Conservation (phyloP, 257 asterid genomes). For the Solanum boliviense region DNA sequence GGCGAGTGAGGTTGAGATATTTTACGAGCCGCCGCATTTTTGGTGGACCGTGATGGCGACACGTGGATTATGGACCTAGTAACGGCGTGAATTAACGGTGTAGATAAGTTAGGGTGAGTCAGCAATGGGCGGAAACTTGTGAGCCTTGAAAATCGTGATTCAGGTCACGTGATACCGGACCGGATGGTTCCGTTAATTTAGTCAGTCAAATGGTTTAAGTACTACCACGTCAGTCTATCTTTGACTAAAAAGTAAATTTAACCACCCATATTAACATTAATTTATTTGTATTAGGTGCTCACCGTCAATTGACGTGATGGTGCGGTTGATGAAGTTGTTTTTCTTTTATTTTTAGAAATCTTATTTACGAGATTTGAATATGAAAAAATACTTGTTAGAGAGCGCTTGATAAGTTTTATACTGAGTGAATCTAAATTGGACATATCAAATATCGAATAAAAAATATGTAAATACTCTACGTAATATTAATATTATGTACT, state of each 20-base stretch:
- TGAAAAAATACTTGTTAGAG: too few species aligned
- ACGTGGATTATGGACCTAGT: constrained; percentile 16
- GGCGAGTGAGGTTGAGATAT: constrained; percentile 8
- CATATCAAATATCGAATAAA: too few species aligned
- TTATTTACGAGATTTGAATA: fast-evolving
- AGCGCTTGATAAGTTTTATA: neutral
- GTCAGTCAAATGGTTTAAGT: constrained; percentile 30
- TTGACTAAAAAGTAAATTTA: constrained; percentile 22
- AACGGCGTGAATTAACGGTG: neutral
- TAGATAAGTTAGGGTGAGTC: neutral
- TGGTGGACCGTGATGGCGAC: constrained; percentile 5
- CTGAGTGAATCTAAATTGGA: neutral
- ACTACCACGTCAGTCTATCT: constrained; percentile 20
- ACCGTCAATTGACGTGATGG: neutral
- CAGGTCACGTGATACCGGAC: constrained; percentile 38
- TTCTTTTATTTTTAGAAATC: too few species aligned
- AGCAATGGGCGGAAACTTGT: neutral
- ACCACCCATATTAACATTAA: neutral
- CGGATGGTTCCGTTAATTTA: constrained; percentile 39
- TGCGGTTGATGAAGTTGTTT: fast-evolving
- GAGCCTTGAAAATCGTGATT: constrained; percentile 14
- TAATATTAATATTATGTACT: too few species aligned
- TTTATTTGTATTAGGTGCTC: neutral
- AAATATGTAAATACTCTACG: too few species aligned
- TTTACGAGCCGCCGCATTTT: constrained; percentile 64